A percentile compares a stretch with the other conserved stretches of the same genome.
phyloP scores from a whole-genome alignment of 2,329 filamentous ascomycete species.

The Blastomyces gilchristii region DNA sequence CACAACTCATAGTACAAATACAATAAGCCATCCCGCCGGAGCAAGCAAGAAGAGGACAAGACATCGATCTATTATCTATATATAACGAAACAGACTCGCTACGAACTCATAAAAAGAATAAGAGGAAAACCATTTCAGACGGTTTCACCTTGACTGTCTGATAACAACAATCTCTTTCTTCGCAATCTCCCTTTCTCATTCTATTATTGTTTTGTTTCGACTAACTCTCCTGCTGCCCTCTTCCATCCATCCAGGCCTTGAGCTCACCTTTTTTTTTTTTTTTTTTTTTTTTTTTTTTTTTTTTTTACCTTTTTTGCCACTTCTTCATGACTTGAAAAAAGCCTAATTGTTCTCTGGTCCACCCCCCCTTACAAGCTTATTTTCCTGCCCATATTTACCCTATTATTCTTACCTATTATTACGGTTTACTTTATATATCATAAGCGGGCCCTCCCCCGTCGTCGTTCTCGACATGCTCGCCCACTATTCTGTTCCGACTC shows the following conservation, averaged over 20 bases:
- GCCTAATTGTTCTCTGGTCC: background rate
- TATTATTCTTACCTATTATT: background rate
- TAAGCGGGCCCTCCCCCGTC: slow-evolving; percentile 1
- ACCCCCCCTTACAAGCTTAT: background rate
- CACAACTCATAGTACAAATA: background rate
- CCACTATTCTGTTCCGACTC: slow-evolving; percentile 5
- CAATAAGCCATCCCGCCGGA: background rate
- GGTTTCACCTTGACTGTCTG: background rate
- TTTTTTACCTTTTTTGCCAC: background rate
- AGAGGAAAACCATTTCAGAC: background rate
- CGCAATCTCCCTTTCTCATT: background rate
- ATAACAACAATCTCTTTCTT: background rate
- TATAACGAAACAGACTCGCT: background rate
- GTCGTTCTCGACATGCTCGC: slow-evolving; percentile 4
- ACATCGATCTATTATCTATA: background rate
- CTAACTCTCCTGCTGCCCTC: background rate
- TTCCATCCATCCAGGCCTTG: background rate
- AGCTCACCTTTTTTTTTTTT: background rate
- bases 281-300: background rate
- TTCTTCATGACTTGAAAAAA: slow-evolving; percentile 1
- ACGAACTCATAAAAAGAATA: background rate
- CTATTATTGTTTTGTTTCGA: background rate
- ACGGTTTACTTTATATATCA: background rate
- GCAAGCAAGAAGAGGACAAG: background rate
- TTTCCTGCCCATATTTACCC: background rate